A percentile compares a stretch with the other conserved stretches of the same genome.
Conservation (phyloP, 306 rosid species). For the Malus fusca region DNA sequence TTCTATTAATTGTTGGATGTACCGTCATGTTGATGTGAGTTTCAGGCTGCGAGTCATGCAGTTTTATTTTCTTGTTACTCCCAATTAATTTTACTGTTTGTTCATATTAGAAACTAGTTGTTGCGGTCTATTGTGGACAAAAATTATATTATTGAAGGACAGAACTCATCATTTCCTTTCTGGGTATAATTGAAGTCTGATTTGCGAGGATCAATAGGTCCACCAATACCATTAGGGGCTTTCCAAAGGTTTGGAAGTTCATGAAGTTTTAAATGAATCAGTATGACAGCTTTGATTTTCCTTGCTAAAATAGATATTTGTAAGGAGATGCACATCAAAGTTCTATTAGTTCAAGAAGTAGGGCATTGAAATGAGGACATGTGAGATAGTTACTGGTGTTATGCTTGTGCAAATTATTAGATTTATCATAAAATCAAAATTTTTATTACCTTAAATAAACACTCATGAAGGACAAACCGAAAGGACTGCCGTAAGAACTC, state of each 20-base stretch:
- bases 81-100: neutral
- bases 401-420: neutral
- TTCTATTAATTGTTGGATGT: too few relatives aligned
- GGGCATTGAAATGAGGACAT: neutral
- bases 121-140: neutral
- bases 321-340: neutral
- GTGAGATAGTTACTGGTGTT: neutral
- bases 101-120: neutral
- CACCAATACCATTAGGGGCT: neutral
- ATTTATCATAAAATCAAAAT: neutral
- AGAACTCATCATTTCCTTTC: neutral
- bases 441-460: neutral
- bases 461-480: neutral
- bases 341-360: too few relatives aligned
- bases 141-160: neutral
- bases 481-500: too few relatives aligned
- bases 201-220: neutral
- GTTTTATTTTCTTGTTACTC: neutral
- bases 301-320: neutral
- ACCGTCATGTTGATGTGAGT: neutral
- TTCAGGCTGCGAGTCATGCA: neutral
- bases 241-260: neutral
- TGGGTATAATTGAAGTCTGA: neutral
- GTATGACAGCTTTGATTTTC: neutral
- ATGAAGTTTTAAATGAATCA: neutral